Base-by-base conservation (phyloP, 2,329 filamentous ascomycete genomes). In the Tolypocladium ophioglossoides region DNA sequence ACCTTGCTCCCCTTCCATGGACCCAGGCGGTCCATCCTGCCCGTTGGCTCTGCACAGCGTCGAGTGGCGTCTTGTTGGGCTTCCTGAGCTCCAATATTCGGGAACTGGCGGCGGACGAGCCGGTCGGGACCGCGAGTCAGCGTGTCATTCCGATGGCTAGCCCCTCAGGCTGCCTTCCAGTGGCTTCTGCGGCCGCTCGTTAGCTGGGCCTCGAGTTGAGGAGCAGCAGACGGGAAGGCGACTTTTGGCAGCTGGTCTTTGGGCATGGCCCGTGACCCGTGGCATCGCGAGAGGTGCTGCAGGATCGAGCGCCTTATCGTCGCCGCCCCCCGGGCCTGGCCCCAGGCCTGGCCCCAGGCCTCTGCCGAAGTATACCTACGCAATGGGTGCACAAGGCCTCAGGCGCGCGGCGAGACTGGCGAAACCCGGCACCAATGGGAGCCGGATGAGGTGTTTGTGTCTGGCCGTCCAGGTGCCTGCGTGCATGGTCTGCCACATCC, bases 121-220 rank as follows among this genome's bases (percentile, higher is more conserved):
- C 48, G 27, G 49, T 30, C 35, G 32, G 39, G 38, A 32, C 38
- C 54, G 54, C 51, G 54, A 55, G 54, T 55, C 54, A 55, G 54
- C 53, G 22, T 48, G 50, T 50, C 53, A 41, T 49, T 24, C 32
- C 51, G 51, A 37, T 48, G 1, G 39, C 51, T 27, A 20, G 27
- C 52, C 52, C 41, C 32, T 53, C 24, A 39, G 24, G n/a, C 46
- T 22, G 41, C 24, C 44, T 16, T 20, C 24, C 44, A 30, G 44
- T 32, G 44, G 44, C 44, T 46, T n/a, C 41, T 16, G 41, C 41
- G 24, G 24, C 41, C 8, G 22, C 40, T 30, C 24, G 12, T 18
- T 9, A 1, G 24, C 41, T 24, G 40, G 20, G 10, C 14, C 12
- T 8, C 37, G n/a, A 18, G 32, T 12, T 22, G 39, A 41, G 39